A percentile compares a stretch with the other conserved stretches of the same genome.
phyloP scores from a whole-genome alignment of 2,329 filamentous ascomycete species.

The Keithomyces neogunnii region DNA sequence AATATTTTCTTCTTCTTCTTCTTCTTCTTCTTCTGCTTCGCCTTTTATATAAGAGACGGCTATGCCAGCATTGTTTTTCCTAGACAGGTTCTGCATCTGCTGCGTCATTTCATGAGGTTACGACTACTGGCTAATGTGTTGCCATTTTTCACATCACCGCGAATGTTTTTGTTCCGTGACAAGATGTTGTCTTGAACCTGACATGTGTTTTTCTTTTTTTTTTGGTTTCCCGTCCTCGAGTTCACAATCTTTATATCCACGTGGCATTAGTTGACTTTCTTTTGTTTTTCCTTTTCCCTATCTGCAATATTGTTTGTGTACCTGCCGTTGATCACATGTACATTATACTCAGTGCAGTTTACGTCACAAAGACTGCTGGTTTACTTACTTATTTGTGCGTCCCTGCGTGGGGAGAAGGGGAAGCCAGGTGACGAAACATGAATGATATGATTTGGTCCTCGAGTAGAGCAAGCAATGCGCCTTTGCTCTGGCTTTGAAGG shows the following conservation, averaged over 20 bases:
- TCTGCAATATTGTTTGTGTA: constrained; percentile 1
- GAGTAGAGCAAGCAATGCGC: neutral
- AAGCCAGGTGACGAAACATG: neutral
- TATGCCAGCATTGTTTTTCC: constrained; percentile 6
- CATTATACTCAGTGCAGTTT: constrained; percentile 20
- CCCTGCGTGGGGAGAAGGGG: neutral
- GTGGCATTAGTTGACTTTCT: neutral
- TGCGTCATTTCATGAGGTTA: constrained; percentile 21
- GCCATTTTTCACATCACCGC: constrained; percentile 7
- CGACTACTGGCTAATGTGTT: constrained; percentile 27
- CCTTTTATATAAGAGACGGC: neutral
- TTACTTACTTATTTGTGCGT: neutral
- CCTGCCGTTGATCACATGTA: constrained; percentile 18
- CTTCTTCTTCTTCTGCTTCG: no score
- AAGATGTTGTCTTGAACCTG: constrained; percentile 8
- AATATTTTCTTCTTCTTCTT: neutral
- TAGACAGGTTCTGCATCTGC: constrained; percentile 13
- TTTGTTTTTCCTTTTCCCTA: constrained; percentile 1
- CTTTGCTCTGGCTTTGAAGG: neutral
- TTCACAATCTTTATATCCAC: neutral
- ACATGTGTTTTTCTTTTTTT: constrained; percentile 1
- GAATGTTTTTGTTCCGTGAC: neutral
- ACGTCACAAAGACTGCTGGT: constrained; percentile 16
- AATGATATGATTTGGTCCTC: neutral
- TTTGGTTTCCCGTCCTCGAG: neutral